These are phyloP conservation scores for Furcasterigmium sp. DNA, from an alignment of 2,329 filamentous ascomycete species.

Conservation along the genomic window DNA sequence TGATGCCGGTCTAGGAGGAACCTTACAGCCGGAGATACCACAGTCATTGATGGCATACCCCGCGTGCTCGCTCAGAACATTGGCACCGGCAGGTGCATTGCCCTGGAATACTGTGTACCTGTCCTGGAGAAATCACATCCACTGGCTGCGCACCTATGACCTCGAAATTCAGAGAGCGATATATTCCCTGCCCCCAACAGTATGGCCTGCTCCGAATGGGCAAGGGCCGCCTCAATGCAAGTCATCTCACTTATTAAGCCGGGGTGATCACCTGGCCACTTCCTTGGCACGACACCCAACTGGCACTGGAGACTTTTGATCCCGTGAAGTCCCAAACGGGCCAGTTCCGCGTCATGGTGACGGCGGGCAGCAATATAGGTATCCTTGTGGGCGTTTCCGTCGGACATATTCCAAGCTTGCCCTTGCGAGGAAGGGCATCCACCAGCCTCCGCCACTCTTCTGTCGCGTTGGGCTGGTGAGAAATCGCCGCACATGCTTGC, in stretches of 20 bases:
- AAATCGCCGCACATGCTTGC: background rate
- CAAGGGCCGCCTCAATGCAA: too few species aligned
- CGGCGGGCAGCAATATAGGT: background rate
- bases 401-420: slow-evolving; percentile 3
- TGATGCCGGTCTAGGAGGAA: too few species aligned
- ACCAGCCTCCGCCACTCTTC: background rate
- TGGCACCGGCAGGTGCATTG: too few species aligned
- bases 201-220: too few species aligned
- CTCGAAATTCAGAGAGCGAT: too few species aligned
- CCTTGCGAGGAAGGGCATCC: background rate
- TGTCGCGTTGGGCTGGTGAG: background rate
- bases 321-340: background rate
- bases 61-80: background rate
- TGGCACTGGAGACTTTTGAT: background rate
- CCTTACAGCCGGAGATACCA: too few species aligned
- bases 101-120: too few species aligned
- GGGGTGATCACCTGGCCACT: background rate
- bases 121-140: too few species aligned
- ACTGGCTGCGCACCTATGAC: too few species aligned
- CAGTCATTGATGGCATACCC: background rate
- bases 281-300: background rate
- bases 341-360: background rate
- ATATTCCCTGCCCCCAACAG: too few species aligned
- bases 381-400: background rate
- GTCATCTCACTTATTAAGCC: background rate